A percentile compares a stretch with the other conserved stretches of the same genome.
Evolutionary conservation across 2,329 filamentous ascomycete species (phyloP).

Genomic region (Pseudocercospora macadamiae): DNA sequence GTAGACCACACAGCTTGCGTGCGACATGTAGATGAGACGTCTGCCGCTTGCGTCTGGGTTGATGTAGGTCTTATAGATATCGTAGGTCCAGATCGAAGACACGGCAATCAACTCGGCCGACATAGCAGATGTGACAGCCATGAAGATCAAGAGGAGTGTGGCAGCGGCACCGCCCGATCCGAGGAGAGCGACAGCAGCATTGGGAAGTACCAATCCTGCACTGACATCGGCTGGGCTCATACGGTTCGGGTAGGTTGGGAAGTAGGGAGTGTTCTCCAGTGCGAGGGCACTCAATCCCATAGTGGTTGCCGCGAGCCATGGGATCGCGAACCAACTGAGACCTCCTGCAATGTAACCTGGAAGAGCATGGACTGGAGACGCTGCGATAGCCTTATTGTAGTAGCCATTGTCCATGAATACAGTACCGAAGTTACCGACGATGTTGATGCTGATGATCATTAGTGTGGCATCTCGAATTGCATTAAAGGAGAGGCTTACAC

Average conservation of each 20-base stretch:
- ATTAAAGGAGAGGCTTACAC: slow-evolving; percentile 40
- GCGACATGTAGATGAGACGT: slow-evolving; percentile 77
- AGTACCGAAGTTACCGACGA: slow-evolving; percentile 77
- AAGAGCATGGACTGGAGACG: slow-evolving; percentile 78
- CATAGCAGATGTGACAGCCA: slow-evolving; percentile 85
- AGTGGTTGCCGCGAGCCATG: slow-evolving; percentile 85
- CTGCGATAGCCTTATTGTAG: slow-evolving; percentile 92
- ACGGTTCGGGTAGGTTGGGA: slow-evolving; percentile 72
- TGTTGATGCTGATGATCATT: slow-evolving; percentile 64
- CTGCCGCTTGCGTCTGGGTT: slow-evolving; percentile 75
- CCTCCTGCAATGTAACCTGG: slow-evolving; percentile 88
- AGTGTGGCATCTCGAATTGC: neutral
- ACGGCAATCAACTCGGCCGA: slow-evolving; percentile 85
- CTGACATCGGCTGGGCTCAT: slow-evolving; percentile 75
- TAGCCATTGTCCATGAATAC: slow-evolving; percentile 79
- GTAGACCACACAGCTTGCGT: slow-evolving; percentile 73
- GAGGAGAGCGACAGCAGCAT: slow-evolving; percentile 80
- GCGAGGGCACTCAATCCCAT: slow-evolving; percentile 83
- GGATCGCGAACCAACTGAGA: slow-evolving; percentile 88
- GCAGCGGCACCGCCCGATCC: slow-evolving; percentile 79
- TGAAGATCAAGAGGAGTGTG: slow-evolving; percentile 80
- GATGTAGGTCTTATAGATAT: slow-evolving; percentile 85
- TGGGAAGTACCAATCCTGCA: slow-evolving; percentile 81
- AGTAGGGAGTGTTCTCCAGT: slow-evolving; percentile 71
- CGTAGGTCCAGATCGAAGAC: slow-evolving; percentile 85